Conservation (phyloP, 305 asterid species). For the Fraxinus paxiana region DNA sequence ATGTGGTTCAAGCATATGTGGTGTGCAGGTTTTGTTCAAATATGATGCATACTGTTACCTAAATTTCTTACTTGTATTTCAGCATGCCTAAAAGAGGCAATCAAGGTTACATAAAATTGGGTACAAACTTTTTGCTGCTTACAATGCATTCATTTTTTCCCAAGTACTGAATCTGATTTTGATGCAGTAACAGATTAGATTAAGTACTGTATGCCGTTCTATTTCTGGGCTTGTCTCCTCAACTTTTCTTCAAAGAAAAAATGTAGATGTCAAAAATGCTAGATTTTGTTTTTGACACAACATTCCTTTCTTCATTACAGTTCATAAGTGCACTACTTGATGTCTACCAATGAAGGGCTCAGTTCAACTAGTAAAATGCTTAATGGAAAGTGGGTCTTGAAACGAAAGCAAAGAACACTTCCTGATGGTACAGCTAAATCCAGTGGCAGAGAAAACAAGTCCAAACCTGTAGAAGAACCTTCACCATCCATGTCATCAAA, state of each 20-base stretch:
- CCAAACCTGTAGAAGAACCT: slow-evolving; percentile 39
- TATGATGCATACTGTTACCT: not conserved
- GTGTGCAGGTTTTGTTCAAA: not conserved
- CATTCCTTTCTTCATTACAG: slow-evolving; percentile 24
- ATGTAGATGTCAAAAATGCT: not conserved
- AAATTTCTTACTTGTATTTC: not conserved
- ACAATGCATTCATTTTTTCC: slow-evolving; percentile 7
- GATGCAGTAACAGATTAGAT: not conserved
- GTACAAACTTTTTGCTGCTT: not conserved
- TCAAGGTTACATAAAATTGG: not conserved
- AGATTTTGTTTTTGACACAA: not conserved
- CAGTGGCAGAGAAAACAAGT: slow-evolving; percentile 35
- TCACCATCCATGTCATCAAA: slow-evolving; percentile 36
- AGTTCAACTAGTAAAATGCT: slow-evolving; percentile 50
- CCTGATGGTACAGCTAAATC: slow-evolving; percentile 51
- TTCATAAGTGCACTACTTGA: slow-evolving; percentile 28
- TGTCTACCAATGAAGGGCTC: slow-evolving; percentile 47
- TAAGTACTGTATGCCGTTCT: slow-evolving; percentile 12
- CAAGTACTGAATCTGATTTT: slow-evolving; percentile 16
- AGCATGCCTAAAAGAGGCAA: not conserved
- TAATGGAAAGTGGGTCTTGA: slow-evolving; percentile 67
- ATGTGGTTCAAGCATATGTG: not conserved
- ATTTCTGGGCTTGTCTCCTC: slow-evolving; percentile 13
- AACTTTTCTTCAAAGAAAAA: slow-evolving; percentile 14
- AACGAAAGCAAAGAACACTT: slow-evolving; percentile 72